phyloP scores from a whole-genome alignment of 495 filamentous ascomycete species.

The Rusavskia elegans region DNA sequence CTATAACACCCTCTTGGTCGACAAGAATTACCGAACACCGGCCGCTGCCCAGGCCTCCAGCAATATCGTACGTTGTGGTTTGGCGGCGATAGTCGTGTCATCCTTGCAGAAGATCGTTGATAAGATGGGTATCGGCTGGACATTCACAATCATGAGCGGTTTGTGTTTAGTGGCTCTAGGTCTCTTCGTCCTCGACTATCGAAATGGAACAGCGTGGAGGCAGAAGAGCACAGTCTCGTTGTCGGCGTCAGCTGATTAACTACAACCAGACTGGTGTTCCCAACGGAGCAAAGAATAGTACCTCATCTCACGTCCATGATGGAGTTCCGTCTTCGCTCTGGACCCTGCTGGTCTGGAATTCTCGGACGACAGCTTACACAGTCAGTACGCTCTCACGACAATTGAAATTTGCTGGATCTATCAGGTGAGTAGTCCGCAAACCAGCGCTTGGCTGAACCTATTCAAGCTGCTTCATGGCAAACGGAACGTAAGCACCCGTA shows the following conservation, averaged over 20 bases:
- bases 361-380: too few species aligned
- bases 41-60: slow-evolving; percentile 13
- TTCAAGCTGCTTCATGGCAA: slow-evolving; percentile 11
- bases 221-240: not conserved
- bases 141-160: slow-evolving; percentile 14
- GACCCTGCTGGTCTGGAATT: too few species aligned
- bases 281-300: too few species aligned
- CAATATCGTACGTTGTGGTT: slow-evolving; percentile 13
- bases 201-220: slow-evolving; percentile 6
- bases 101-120: slow-evolving; percentile 11
- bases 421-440: too few species aligned
- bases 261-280: too few species aligned
- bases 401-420: not conserved
- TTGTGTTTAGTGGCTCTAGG: slow-evolving; percentile 9
- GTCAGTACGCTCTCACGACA: too few species aligned
- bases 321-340: too few species aligned
- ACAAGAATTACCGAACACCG: slow-evolving; percentile 11
- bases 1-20: slow-evolving; percentile 15
- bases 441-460: not conserved
- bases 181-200: slow-evolving; percentile 11
- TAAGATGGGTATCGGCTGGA: slow-evolving; percentile 12
- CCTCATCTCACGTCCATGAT: too few species aligned
- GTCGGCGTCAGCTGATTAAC: too few species aligned
- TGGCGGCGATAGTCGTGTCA: slow-evolving; percentile 12
- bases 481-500: slow-evolving; percentile 11